Conservation (phyloP, 129 eudicot genomes). For the Cynara cardunculus region DNA sequence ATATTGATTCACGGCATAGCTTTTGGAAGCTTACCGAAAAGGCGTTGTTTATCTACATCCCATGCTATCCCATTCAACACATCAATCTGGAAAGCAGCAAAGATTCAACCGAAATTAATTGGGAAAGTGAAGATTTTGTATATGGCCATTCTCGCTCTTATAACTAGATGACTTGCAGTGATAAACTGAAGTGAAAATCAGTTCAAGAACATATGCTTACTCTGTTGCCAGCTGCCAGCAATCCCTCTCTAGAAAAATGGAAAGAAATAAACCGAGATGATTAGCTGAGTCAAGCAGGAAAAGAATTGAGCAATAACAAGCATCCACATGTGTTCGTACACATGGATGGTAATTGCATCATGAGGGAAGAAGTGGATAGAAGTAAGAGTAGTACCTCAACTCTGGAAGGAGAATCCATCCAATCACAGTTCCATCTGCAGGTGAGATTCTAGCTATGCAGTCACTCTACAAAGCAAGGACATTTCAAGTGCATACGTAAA, state of each 20-base stretch:
- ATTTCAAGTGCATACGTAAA: background rate
- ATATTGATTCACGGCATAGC: background rate
- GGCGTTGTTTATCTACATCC: slow-evolving; percentile 59
- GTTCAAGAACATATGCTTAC: slow-evolving; percentile 33
- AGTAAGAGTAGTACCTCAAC: slow-evolving; percentile 44
- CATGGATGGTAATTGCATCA: background rate
- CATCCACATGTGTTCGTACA: background rate
- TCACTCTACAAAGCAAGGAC: slow-evolving; percentile 52
- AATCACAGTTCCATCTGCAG: slow-evolving; percentile 49
- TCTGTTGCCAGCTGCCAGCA: slow-evolving; percentile 49
- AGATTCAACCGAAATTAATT: background rate
- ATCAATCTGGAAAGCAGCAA: slow-evolving; percentile 52
- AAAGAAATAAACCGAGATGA: slow-evolving; percentile 2
- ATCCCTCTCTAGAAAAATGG: slow-evolving; percentile 41
- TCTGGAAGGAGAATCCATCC: slow-evolving; percentile 90
- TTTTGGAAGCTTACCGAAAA: slow-evolving; percentile 60
- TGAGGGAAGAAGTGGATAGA: background rate
- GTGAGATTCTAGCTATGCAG: slow-evolving; percentile 90
- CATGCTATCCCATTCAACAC: slow-evolving; percentile 99
- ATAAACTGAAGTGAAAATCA: slow-evolving; percentile 3
- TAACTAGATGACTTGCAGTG: slow-evolving; percentile 5
- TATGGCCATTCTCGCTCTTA: background rate
- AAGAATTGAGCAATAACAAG: background rate
- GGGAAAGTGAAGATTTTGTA: background rate
- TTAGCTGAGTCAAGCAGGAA: slow-evolving; percentile 3